Evolutionary conservation across 345 rosid genomes (phyloP).

Genomic region (Gynandropsis gynandra): DNA sequence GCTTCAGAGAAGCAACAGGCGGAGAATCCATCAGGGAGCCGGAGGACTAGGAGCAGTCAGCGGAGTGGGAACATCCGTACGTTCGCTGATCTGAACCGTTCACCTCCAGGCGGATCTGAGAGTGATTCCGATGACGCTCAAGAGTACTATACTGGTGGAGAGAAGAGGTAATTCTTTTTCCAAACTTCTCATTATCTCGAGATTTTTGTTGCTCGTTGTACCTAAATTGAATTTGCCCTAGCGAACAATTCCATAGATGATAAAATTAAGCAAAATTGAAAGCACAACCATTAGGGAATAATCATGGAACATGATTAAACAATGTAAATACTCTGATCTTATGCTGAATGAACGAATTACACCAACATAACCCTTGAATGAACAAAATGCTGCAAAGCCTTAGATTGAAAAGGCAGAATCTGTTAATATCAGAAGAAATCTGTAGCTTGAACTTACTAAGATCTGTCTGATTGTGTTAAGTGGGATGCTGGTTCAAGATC

Average conservation of each 20-base stretch:
- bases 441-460: neutral
- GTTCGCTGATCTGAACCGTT: constrained; percentile 76
- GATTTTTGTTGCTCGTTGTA: constrained; percentile 9
- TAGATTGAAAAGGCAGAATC: too few species aligned
- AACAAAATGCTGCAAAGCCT: too few species aligned
- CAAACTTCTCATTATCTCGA: neutral
- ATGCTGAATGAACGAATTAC: neutral
- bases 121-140: constrained; percentile 61
- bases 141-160: constrained; percentile 81
- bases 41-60: constrained; percentile 28
- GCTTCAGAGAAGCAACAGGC: constrained; percentile 16
- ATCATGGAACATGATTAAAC: neutral
- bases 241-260: neutral
- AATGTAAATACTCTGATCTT: neutral
- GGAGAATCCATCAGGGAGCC: constrained; percentile 34
- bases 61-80: constrained; percentile 60
- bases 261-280: neutral
- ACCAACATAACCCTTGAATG: too few species aligned
- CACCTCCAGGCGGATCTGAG: constrained; percentile 27
- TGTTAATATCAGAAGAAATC: neutral
- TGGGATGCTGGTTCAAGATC: constrained; percentile 92
- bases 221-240: neutral
- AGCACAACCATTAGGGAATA: constrained; percentile 5
- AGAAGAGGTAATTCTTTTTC: constrained; percentile 53
- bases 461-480: constrained; percentile 29